Percentiles rank a stretch among this genome's conserved stretches.
Conservation (phyloP, 2,329 filamentous ascomycete species). For the Pseudogymnoascus sp. region DNA sequence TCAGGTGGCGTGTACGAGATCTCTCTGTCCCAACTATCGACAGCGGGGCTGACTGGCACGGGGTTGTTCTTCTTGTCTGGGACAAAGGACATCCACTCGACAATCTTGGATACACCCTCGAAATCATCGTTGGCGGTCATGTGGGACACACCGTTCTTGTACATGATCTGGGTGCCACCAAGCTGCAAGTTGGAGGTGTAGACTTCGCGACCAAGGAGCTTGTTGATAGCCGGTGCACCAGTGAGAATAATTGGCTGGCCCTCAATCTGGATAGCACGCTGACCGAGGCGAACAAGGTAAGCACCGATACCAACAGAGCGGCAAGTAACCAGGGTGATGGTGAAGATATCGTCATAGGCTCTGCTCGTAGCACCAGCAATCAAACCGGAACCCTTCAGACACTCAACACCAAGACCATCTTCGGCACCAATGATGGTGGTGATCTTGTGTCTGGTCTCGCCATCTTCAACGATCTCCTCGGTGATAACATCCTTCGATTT, state of each 20-base stretch:
- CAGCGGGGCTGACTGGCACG: slow-evolving; percentile 80
- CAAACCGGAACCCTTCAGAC: slow-evolving; percentile 89
- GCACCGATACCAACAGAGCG: slow-evolving; percentile 98
- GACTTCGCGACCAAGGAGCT: slow-evolving; percentile 92
- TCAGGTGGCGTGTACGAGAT: slow-evolving; percentile 70
- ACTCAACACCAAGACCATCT: slow-evolving; percentile 96
- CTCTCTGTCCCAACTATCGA: slow-evolving; percentile 89
- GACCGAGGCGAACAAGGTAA: slow-evolving; percentile 94
- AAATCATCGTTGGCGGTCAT: slow-evolving; percentile 98
- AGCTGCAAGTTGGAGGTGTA: slow-evolving; percentile 99
- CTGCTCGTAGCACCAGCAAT: slow-evolving; percentile 96
- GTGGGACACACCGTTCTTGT: slow-evolving; percentile 98
- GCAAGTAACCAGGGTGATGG: slow-evolving; percentile 93
- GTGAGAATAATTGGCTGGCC: slow-evolving; percentile 98
- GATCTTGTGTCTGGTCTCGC: slow-evolving; percentile 89
- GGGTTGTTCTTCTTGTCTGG: slow-evolving; percentile 91
- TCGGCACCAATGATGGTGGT: slow-evolving; percentile 87
- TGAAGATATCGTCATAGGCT: slow-evolving; percentile 98
- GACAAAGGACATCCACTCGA: slow-evolving; percentile 95
- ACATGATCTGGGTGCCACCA: slow-evolving; percentile 99
- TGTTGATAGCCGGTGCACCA: slow-evolving; percentile 95
- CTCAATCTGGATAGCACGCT: slow-evolving; percentile 97
- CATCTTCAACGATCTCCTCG: slow-evolving; percentile 75
- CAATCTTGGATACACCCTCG: slow-evolving; percentile 93
- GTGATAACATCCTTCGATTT: slow-evolving; percentile 73